These are phyloP conservation scores for Trebouxiophyceae sp. DNA, from an alignment of 163 green algal genomes.

Conservation along the genomic window DNA sequence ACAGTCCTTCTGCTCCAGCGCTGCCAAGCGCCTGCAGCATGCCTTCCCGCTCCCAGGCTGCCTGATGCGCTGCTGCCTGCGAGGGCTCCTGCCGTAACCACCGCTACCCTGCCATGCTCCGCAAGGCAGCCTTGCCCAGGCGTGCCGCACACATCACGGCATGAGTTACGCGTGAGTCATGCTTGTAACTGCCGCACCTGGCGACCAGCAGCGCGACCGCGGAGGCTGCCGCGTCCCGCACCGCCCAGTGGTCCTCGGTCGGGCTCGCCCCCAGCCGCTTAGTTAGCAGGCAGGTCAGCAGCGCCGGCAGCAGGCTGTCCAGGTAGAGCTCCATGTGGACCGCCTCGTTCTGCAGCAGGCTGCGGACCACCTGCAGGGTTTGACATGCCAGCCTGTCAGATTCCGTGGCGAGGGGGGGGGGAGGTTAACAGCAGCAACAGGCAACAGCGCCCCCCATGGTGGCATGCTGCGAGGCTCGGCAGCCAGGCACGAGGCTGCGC, in stretches of 20 bases:
- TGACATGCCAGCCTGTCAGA: neutral
- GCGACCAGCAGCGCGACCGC: slow-evolving; percentile 30
- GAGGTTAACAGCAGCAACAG: neutral
- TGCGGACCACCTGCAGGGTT: slow-evolving; percentile 10
- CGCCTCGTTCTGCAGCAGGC: slow-evolving; percentile 24
- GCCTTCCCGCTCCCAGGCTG: no score
- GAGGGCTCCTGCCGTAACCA: no score
- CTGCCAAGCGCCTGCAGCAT: no score
- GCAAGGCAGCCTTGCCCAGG: no score
- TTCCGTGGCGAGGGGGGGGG: neutral
- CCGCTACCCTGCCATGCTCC: no score
- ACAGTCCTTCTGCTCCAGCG: no score
- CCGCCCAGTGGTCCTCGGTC: slow-evolving; percentile 33
- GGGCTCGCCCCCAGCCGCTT: slow-evolving; percentile 42
- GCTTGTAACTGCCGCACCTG: slow-evolving; percentile 41
- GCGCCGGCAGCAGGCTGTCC: slow-evolving; percentile 74
- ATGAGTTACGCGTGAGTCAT: no score
- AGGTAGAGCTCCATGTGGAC: slow-evolving; percentile 64
- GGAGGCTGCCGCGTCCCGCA: slow-evolving; percentile 35
- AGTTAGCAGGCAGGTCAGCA: slow-evolving; percentile 77
- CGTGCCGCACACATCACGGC: no score
- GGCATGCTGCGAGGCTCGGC: neutral
- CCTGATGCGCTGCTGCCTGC: no score
- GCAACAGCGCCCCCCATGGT: neutral
- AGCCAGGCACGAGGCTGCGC: neutral